These are phyloP conservation scores for Seiridium cupressi DNA, from an alignment of 2,329 filamentous ascomycete genomes.

Conservation along the genomic window DNA sequence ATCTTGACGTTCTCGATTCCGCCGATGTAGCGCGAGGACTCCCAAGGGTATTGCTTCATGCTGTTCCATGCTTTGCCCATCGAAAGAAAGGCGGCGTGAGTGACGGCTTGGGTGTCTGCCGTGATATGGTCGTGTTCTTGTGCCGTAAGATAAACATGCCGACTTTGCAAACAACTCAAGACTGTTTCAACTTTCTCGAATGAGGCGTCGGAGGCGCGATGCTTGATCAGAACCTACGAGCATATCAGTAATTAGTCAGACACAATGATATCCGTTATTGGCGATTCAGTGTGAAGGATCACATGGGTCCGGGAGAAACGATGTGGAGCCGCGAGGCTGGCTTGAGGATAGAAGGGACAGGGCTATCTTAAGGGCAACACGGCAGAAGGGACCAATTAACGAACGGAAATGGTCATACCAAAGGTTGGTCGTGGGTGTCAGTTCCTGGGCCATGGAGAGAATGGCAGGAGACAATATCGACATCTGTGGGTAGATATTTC, in stretches of 20 bases:
- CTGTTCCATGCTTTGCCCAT: conserved; percentile 99
- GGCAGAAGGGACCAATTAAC: too few relatives aligned
- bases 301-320: background rate
- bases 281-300: background rate
- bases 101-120: conserved; percentile 96
- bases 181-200: conserved; percentile 78
- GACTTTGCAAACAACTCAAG: conserved; percentile 79
- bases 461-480: conserved; percentile 93
- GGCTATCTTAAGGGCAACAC: too few relatives aligned
- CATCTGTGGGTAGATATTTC: conserved; percentile 79
- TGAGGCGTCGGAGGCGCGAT: conserved; percentile 76
- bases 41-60: conserved; percentile 95
- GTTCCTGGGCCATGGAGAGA: conserved; percentile 93
- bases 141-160: conserved; percentile 83
- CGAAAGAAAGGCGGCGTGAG: conserved; percentile 91
- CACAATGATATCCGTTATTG: background rate
- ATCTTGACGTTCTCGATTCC: conserved; percentile 99
- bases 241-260: background rate
- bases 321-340: too few relatives aligned
- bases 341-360: too few relatives aligned
- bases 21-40: conserved; percentile 89
- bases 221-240: conserved; percentile 75
- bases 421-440: conserved; percentile 82
- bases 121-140: conserved; percentile 94
- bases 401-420: conserved; percentile 52